Percentiles rank a stretch among this genome's conserved stretches.
These are phyloP conservation scores for Panaeolus cyanescens DNA, from an alignment of 768 basidiomycete genomes.

Conservation along the genomic window DNA sequence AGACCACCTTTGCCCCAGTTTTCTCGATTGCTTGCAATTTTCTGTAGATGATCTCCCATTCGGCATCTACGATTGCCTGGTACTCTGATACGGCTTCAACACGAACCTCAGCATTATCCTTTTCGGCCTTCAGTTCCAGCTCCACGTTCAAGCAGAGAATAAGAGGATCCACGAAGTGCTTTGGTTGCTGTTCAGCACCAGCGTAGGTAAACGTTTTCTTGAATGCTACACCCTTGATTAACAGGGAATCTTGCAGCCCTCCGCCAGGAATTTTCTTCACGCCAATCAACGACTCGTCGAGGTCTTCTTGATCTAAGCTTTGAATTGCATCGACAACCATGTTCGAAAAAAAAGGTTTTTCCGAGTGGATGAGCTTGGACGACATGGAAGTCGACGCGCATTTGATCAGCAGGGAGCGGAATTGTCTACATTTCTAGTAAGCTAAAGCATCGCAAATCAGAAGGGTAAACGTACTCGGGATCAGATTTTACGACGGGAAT, in stretches of 20 bases:
- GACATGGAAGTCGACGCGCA: conserved; percentile 99
- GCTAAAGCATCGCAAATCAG: conserved; percentile 2
- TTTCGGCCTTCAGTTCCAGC: conserved; percentile 97
- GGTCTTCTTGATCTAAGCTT: conserved; percentile 88
- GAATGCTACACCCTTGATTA: conserved; percentile 93
- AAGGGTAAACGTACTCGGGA: conserved; percentile 65
- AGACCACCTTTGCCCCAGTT: conserved; percentile 95
- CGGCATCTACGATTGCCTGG: conserved; percentile 98
- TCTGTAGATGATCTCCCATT: conserved; percentile 99
- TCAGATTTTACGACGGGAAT: conserved; percentile 87
- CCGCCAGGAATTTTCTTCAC: conserved; percentile 98
- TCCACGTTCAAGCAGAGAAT: conserved; percentile 96
- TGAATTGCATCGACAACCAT: conserved; percentile 99
- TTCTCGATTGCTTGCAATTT: conserved; percentile 95
- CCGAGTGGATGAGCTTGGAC: conserved; percentile 97
- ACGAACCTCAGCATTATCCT: conserved; percentile 98
- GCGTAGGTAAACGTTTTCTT: conserved; percentile 99
- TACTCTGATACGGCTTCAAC: conserved; percentile 98
- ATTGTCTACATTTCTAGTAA: conserved; percentile 54
- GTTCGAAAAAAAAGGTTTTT: conserved; percentile 97
- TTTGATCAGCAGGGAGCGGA: conserved; percentile 92
- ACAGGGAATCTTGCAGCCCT: conserved; percentile 93
- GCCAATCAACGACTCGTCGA: conserved; percentile 95
- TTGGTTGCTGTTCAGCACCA: conserved; percentile 98
- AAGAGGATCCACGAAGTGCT: conserved; percentile 85